Base-by-base conservation (phyloP, 352 stramenopile genomes). In the Peronosclerospora sorghi region DNA sequence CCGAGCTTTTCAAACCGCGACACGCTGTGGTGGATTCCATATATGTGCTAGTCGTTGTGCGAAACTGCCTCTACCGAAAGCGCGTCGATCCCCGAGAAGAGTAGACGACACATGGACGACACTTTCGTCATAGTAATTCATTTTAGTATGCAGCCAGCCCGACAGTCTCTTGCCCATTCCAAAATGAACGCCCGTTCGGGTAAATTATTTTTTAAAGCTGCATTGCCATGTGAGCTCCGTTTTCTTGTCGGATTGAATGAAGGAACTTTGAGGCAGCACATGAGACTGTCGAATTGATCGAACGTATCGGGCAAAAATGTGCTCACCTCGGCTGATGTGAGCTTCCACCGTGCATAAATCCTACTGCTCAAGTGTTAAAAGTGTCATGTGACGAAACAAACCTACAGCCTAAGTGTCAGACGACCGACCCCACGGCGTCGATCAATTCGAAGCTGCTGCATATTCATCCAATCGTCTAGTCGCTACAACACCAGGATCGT, bases 301-400 rank as follows among this genome's bases (percentile, higher is more conserved):
- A 32, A 86, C 69, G 43, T 88, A 88, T 10, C 75, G 70, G 3
- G 75, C 72, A 26, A 73, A 88, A 18, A 88, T 61, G 48, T 88
- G 75, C 36, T 86, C 71, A 0, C 71, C 75, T 39, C 60, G 73
- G 51, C 59, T 71, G 26, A 86, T 57, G 0, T 59, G 64, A 5
- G 55, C 10, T 29, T 88, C 75, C 3, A 86, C 35, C 21, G 21
- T n/a, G n/a, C n/a, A n/a, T n/a, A n/a, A n/a, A n/a, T n/a, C n/a
- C n/a, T n/a, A n/a, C n/a, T n/a, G n/a, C n/a, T n/a, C n/a, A n/a
- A n/a, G n/a, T n/a, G n/a, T n/a, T n/a, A n/a, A n/a, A n/a, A n/a
- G n/a, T n/a, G n/a, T n/a, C n/a, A n/a, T n/a, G n/a, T n/a, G n/a
- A n/a, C n/a, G n/a, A n/a, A n/a, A n/a, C n/a, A n/a, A n/a, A n/a